These are phyloP conservation scores for Biscogniauxia marginata DNA, from an alignment of 2,329 filamentous ascomycete species.

Conservation along the genomic window DNA sequence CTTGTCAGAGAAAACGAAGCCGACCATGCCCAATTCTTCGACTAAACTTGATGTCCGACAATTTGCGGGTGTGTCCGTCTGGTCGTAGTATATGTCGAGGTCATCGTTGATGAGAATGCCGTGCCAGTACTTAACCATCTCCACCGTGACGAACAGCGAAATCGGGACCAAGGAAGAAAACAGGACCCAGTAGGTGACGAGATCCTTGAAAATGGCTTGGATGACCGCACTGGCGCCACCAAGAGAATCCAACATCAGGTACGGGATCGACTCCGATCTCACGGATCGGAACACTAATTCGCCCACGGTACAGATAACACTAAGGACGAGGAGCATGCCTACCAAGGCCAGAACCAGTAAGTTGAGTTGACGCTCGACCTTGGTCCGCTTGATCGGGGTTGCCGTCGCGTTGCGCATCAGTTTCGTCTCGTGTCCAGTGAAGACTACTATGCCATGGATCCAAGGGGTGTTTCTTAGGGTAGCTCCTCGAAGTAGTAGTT, in stretches of 20 bases:
- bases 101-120: conserved; percentile 98
- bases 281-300: conserved; percentile 78
- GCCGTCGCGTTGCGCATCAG: conserved; percentile 98
- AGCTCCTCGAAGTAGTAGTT: conserved; percentile 87
- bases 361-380: conserved; percentile 92
- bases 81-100: conserved; percentile 95
- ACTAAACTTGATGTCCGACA: conserved; percentile 95
- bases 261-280: conserved; percentile 61
- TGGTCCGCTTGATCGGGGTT: conserved; percentile 95
- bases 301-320: conserved; percentile 86
- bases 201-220: conserved; percentile 84
- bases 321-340: conserved; percentile 77
- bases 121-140: conserved; percentile 97
- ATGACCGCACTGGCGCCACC: conserved; percentile 56
- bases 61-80: conserved; percentile 90
- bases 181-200: conserved; percentile 97
- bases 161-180: conserved; percentile 97
- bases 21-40: conserved; percentile 95
- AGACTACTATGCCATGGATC: conserved; percentile 95
- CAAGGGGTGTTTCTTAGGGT: conserved; percentile 95
- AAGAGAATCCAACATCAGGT: conserved; percentile 66
- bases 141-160: conserved; percentile 94
- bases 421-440: conserved; percentile 97
- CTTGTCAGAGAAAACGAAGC: conserved; percentile 98
- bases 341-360: conserved; percentile 89